Base-by-base conservation (phyloP, 768 basidiomycete species). In the Hericium rajendrae region DNA sequence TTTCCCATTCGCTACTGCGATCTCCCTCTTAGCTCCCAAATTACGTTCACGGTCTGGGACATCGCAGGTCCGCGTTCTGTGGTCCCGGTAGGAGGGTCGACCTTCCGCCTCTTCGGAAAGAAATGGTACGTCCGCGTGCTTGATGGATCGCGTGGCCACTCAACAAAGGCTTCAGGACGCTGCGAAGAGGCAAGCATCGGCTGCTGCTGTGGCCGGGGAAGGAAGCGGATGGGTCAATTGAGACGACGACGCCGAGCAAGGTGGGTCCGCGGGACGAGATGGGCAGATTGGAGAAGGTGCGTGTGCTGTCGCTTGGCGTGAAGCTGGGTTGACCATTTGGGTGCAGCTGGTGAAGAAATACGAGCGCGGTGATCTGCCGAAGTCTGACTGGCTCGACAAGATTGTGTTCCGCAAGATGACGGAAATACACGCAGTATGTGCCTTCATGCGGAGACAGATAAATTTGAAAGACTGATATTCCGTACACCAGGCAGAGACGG, bases 31-130 rank as follows among this genome's bases (percentile, higher is more conserved):
- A 87, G 76, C 68, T 85, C 93, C 1, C 94, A 97, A 65, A 78
- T 99, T 53, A 87, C 89, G 0, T 88, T 98, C 65, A 98, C 97
- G 0, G 86, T 97, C 6, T 97, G 93, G 90, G 94, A 98, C 67
- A 94, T 94, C 58, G 88, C 84, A 39, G 88, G 90, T 0, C 86
- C 92, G 22, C 80, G 91, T 6, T 75, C 79, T 49, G 84, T 91
- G 2, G 76, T 82, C 16, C 89, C 94, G 6, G 86, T 97, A 4
- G 97, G 95, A 32, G 95, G 94, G 0, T 83, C 93, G 3, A 97
- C 93, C 0, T 87, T 98, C 67, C 78, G 83, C 18, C 65, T 99
- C 40, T 99, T 99, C 70, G 88, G 92, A 13, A 89, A 91, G 81
- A 97, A 97, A 75, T 87, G 88, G 94, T 90, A 59, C 51, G 79